phyloP scores from a whole-genome alignment of 495 filamentous ascomycete species.

The Neurospora tetraspora region DNA sequence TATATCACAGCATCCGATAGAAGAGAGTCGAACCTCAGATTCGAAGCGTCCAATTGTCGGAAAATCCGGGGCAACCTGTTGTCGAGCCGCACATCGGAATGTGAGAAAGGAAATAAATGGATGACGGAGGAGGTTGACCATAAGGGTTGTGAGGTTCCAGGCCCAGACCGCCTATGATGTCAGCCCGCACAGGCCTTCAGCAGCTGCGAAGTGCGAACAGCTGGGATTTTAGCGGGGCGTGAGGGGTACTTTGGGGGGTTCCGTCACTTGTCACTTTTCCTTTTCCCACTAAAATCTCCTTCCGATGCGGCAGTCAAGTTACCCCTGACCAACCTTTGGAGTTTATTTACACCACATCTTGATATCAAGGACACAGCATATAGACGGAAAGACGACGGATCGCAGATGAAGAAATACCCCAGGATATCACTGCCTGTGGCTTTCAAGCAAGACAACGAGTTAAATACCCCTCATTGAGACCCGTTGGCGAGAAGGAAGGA shows the following conservation, averaged over 20 bases:
- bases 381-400: background rate
- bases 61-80: background rate
- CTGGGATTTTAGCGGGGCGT: background rate
- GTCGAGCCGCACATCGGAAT: background rate
- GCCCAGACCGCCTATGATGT: background rate
- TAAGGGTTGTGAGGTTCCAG: background rate
- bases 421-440: background rate
- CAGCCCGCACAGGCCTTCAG: background rate
- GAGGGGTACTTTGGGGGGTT: background rate
- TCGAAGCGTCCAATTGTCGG: background rate
- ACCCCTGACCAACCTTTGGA: background rate
- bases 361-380: background rate
- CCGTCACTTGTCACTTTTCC: background rate
- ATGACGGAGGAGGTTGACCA: background rate
- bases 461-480: background rate
- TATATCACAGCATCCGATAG: background rate
- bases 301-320: background rate
- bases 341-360: background rate
- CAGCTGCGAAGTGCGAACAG: background rate
- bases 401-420: background rate
- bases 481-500: background rate
- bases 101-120: background rate
- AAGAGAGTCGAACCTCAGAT: background rate
- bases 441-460: background rate
- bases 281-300: background rate